Evolutionary conservation across 139 green algal genomes (phyloP), one percentile per base, ranked within the genome.

Genomic region (Volvox africanus): DNA sequence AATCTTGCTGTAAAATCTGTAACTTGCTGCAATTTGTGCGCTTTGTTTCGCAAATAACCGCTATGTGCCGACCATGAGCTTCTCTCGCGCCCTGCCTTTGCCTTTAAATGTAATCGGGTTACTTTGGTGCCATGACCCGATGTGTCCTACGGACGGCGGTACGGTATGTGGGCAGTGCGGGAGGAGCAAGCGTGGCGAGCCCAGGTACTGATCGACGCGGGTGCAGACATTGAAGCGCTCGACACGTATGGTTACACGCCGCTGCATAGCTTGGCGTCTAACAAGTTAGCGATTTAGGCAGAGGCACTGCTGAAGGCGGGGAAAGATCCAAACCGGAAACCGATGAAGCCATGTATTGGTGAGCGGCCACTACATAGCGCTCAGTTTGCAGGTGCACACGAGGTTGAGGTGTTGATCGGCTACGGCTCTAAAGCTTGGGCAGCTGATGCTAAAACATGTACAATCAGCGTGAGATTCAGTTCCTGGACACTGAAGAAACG

Each of bases 181-280:
- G 6, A 87, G 76, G 81, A 87, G 81, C 61, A 16, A 37, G 30
- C 61, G 81, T 20, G 81, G 81, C 18, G 55, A 87, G 32, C 61
- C 12, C 55, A 76, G 61, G n/a, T 87, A 24, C 75, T 95, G 14
- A 88, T 93, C 62, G 76, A 69, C 9, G 62, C 61, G 20, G 93
- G 93, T 36, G 93, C 87, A 0, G 91, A 95, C 55, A 61, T 93
- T 16, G 87, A 91, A 37, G 91, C 90, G 20, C 9, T 92, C 32
- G 93, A 95, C 84, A 93, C 93, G 26, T 95, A 95, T 37, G 93
- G 93, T 44, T 94, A 92, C 89, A 92, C 82, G 0, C 93, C 93
- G 21, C 87, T 95, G 35, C 80, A 93, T 78, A 76, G 93, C 13
- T 93, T 93, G 93, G 93, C 93, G n/a, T 92, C 82, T 37, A 95